Evolutionary conservation across 768 basidiomycete species (phyloP), one percentile per base, ranked within the genome.

Genomic region (Lyophyllum semitale): DNA sequence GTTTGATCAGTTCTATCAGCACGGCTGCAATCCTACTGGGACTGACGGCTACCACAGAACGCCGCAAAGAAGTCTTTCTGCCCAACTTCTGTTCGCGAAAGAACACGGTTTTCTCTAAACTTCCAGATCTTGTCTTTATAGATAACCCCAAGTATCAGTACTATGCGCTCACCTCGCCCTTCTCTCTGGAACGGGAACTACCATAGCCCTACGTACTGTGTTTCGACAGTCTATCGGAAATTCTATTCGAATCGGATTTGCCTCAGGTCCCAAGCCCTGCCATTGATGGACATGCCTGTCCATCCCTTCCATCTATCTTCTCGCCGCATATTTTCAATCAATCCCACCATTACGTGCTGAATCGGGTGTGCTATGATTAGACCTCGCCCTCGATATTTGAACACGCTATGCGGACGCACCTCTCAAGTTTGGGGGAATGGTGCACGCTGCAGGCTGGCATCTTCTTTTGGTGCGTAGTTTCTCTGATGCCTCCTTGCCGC

Each of bases 21-120:
- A 87, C 60, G 93, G 93, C n/a, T 88, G 85, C 57, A 95, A 94
- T 67, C 92, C 92, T 3, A 87, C 86, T 12, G 93, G 93, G 4
- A 80, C 80, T 0, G 63, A 93, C 91, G 1, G 81, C 88, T 8
- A 77, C 85, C 6, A 69, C 80, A 30, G 79, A 83, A 55, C 81
- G 93, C 38, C 78, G 88, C 30, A 72, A 83, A 66, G 81, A 84
- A 64, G 80, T 92, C 15, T 78, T 95, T n/a, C 71, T 73, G 52
- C 76, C n/a, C n/a, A n/a, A n/a, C n/a, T n/a, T n/a, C n/a, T n/a
- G n/a, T n/a, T 95, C 9, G 84, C 87, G 11, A 77, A 79, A 54
- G 77, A 88, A 64, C 77, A 91, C 66, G 78, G 88, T 64, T 80
- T 95, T 62, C 63, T 95, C 42, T 18, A n/a, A 37, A 18, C 30